A percentile compares a stretch with the other conserved stretches of the same genome.
Evolutionary conservation across 2,329 filamentous ascomycete species (phyloP).

Genomic region (Zarea fungicola): DNA sequence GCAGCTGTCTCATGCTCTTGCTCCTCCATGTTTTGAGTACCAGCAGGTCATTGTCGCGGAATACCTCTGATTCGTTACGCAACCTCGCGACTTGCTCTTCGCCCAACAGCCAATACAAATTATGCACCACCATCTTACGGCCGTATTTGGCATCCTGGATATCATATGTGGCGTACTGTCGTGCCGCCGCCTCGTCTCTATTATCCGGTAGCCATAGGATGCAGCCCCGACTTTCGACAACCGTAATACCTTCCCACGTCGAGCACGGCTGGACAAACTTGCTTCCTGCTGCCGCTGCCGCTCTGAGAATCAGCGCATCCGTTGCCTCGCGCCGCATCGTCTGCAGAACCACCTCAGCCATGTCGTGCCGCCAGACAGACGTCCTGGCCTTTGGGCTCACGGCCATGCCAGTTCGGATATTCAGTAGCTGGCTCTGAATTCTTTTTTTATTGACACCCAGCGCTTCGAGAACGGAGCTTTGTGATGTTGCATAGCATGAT

Average conservation of each 20-base stretch:
- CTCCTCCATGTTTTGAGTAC: conserved; percentile 36
- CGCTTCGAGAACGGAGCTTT: conserved; percentile 25
- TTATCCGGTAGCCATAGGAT: conserved; percentile 36
- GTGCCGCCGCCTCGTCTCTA: conserved; percentile 20
- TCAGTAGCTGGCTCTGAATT: conserved; percentile 15
- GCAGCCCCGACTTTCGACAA: conserved; percentile 37
- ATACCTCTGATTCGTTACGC: conserved; percentile 26
- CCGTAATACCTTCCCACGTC: conserved; percentile 39
- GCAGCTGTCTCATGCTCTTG: conserved; percentile 37
- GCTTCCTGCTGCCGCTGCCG: conserved; percentile 23
- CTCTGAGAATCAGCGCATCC: conserved; percentile 40
- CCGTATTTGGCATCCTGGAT: conserved; percentile 29
- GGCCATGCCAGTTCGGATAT: neutral
- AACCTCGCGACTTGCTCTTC: conserved; percentile 38
- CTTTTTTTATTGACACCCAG: conserved; percentile 18
- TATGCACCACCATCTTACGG: conserved; percentile 45
- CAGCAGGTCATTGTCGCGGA: conserved; percentile 35
- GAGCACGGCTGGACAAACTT: conserved; percentile 37
- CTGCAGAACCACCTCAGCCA: conserved; percentile 47
- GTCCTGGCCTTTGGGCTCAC: conserved; percentile 13
- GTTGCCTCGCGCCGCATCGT: conserved; percentile 44
- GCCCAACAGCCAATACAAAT: conserved; percentile 48
- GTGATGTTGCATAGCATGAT: conserved; percentile 16
- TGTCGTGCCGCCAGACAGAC: conserved; percentile 47
- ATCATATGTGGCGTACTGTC: conserved; percentile 42